Conservation (phyloP, 768 basidiomycete genomes). For the Boletus rufocinnamomeus region DNA sequence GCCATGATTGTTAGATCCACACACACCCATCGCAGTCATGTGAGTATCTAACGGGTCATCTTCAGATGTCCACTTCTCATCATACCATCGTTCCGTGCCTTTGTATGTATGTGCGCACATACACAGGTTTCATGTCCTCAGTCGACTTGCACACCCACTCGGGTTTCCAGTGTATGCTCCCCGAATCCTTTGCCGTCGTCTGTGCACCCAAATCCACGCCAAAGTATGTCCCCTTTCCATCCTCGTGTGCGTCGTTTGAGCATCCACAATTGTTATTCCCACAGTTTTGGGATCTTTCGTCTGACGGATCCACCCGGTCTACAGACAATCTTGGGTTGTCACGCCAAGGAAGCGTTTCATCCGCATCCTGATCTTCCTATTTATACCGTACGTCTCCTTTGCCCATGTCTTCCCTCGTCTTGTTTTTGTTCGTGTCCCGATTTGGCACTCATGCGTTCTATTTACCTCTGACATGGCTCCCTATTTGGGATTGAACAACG, state of each 20-base stretch:
- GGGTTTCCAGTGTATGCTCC: slow-evolving; percentile 85
- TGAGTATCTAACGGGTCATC: slow-evolving; percentile 34
- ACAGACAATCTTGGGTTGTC: slow-evolving; percentile 67
- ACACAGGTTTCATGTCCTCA: slow-evolving; percentile 89
- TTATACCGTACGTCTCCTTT: slow-evolving; percentile 66
- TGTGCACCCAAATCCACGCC: slow-evolving; percentile 82
- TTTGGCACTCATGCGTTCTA: not conserved
- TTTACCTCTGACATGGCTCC: not conserved
- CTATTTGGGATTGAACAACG: not conserved
- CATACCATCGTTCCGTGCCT: not conserved
- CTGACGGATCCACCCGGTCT: slow-evolving; percentile 87
- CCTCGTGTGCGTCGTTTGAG: not conserved
- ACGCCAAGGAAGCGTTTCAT: slow-evolving; percentile 76
- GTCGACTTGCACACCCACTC: slow-evolving; percentile 92
- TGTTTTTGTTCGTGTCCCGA: not conserved
- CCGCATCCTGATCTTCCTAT: slow-evolving; percentile 83
- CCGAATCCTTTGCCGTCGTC: slow-evolving; percentile 91
- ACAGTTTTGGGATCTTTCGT: slow-evolving; percentile 82
- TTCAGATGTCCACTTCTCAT: not conserved
- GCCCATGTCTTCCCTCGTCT: not conserved
- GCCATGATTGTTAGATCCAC: slow-evolving; percentile 62
- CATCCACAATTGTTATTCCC: not conserved
- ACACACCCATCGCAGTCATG: slow-evolving; percentile 91
- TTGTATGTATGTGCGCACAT: not conserved
- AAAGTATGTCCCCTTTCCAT: slow-evolving; percentile 47